A percentile compares a stretch with the other conserved stretches of the same genome.
phyloP scores from a whole-genome alignment of 2,329 filamentous ascomycete species.

The Rutstroemia sp. region DNA sequence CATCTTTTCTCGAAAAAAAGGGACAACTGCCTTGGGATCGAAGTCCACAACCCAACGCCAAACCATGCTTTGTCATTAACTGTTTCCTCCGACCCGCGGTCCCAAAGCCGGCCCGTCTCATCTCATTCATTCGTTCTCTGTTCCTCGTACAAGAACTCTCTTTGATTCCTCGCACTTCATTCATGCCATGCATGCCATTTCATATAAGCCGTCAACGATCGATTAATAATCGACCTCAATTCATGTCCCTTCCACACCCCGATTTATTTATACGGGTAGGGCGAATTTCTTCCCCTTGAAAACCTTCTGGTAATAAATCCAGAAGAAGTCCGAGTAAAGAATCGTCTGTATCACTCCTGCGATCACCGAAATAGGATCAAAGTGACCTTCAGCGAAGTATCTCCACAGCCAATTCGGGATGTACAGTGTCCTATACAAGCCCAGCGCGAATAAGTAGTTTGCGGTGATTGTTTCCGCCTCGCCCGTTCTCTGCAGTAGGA shows the following conservation, averaged over 20 bases:
- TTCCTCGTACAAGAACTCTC: background rate
- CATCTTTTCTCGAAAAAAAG: conserved; percentile 1
- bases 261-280: conserved; percentile 58
- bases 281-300: conserved; percentile 85
- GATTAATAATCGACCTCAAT: background rate
- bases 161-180: too few species aligned
- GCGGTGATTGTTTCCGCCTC: conserved; percentile 99
- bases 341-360: conserved; percentile 91
- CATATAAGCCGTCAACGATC: too few species aligned
- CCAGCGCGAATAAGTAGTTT: conserved; percentile 92
- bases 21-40: conserved; percentile 13
- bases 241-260: background rate
- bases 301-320: conserved; percentile 97
- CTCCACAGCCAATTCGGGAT: conserved; percentile 98
- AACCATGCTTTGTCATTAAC: conserved; percentile 18
- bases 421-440: conserved; percentile 85
- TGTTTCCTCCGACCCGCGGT: background rate
- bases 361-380: conserved; percentile 79
- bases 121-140: background rate
- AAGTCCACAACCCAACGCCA: conserved; percentile 25
- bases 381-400: conserved; percentile 72
- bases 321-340: conserved; percentile 98
- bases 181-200: too few species aligned
- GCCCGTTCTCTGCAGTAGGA: conserved; percentile 95
- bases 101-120: background rate